phyloP scores from a whole-genome alignment of 306 rosid genomes.

The Sphenostylis stenocarpa region DNA sequence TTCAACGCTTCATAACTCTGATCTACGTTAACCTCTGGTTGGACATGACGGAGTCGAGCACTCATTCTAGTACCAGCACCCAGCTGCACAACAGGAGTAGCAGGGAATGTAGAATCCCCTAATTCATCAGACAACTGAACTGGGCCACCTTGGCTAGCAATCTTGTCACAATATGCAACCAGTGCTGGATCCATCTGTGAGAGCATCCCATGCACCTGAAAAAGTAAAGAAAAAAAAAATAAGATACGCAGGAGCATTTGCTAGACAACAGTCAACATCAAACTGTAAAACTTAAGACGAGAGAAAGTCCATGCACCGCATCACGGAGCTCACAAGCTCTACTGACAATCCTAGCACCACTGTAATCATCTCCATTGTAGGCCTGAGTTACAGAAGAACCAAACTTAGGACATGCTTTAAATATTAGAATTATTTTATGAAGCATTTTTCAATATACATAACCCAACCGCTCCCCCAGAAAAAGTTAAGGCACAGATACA shows the following conservation, averaged over 20 bases:
- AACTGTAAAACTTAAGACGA: conserved; percentile 21
- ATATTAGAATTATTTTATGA: conserved; percentile 11
- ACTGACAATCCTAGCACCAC: conserved; percentile 91
- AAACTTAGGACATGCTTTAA: conserved; percentile 23
- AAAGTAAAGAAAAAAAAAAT: background rate
- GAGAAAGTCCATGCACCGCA: conserved; percentile 54
- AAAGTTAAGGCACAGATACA: conserved; percentile 13
- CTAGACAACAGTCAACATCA: conserved; percentile 9
- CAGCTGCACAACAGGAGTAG: conserved; percentile 77
- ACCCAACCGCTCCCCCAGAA: background rate
- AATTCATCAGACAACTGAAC: conserved; percentile 66
- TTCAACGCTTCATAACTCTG: conserved; percentile 69
- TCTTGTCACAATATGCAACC: conserved; percentile 81
- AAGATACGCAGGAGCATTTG: conserved; percentile 22
- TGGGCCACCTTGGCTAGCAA: conserved; percentile 92
- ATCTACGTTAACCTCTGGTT: conserved; percentile 73
- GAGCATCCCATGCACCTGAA: conserved; percentile 93
- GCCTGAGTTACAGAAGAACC: conserved; percentile 56
- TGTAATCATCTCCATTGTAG: conserved; percentile 90
- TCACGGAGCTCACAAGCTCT: conserved; percentile 94
- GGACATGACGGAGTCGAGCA: conserved; percentile 91
- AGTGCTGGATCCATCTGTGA: conserved; percentile 97
- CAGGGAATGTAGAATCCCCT: conserved; percentile 59
- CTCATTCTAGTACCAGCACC: conserved; percentile 72
- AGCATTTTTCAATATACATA: conserved; percentile 6